Evolutionary conservation across 768 basidiomycete genomes (phyloP).

Genomic region (Scleroderma bovista): DNA sequence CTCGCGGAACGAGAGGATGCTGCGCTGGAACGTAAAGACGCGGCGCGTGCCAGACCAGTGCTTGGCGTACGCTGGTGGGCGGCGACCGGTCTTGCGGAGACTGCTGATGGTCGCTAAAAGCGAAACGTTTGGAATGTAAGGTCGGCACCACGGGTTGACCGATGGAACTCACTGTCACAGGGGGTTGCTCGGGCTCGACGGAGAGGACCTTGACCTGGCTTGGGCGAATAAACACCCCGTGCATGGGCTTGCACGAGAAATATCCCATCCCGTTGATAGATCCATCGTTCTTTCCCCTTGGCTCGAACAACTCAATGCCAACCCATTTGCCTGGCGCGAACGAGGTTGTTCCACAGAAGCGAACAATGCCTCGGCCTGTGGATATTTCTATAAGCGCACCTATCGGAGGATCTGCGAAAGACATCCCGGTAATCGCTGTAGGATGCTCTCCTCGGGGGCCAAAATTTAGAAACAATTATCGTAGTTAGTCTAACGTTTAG

Average conservation of each 20-base stretch:
- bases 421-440: constrained; percentile 20
- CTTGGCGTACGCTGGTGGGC: constrained; percentile 65
- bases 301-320: constrained; percentile 80
- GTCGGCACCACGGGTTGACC: background rate
- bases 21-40: constrained; percentile 37
- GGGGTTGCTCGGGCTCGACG: constrained; percentile 20
- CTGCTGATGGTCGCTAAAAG: constrained; percentile 23
- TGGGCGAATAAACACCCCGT: constrained; percentile 88
- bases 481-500: too few relatives aligned
- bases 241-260: constrained; percentile 68
- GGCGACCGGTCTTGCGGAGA: constrained; percentile 25
- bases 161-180: constrained; percentile 19
- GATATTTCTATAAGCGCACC: constrained; percentile 77
- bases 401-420: constrained; percentile 41
- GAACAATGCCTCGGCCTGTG: constrained; percentile 77
- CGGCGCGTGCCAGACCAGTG: constrained; percentile 36
- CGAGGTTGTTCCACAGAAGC: constrained; percentile 78
- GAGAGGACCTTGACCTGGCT: constrained; percentile 73
- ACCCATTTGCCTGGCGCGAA: constrained; percentile 94
- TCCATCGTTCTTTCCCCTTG: constrained; percentile 95
- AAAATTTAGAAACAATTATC: too few relatives aligned
- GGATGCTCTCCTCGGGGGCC: too few relatives aligned
- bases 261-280: constrained; percentile 73
- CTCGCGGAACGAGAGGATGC: constrained; percentile 57
- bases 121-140: background rate